These are phyloP conservation scores for Zygosaccharomyces pseudobailii DNA, from an alignment of 1,139 yeast genomes.

Conservation along the genomic window DNA sequence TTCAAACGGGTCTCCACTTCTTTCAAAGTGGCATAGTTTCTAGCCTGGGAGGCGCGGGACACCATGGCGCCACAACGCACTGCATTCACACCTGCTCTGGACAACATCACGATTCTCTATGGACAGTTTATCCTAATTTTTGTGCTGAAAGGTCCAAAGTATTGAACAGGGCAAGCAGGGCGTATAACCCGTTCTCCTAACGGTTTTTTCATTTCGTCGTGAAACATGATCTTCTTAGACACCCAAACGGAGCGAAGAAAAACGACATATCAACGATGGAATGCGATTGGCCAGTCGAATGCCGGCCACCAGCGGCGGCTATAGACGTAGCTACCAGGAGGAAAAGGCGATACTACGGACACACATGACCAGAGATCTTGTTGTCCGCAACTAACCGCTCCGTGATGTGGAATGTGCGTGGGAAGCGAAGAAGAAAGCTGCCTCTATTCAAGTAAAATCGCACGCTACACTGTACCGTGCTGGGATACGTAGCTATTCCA, in stretches of 20 bases:
- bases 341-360: too few species aligned
- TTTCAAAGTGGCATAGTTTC: constrained; percentile 97
- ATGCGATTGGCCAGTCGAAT: neutral
- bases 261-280: neutral
- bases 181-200: neutral
- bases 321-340: neutral
- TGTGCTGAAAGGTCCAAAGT: neutral
- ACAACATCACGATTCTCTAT: neutral
- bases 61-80: constrained; percentile 4
- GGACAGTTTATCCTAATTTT: neutral
- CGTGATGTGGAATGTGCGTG: too few species aligned
- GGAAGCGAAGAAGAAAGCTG: too few species aligned
- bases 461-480: too few species aligned
- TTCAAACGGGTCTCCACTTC: constrained; percentile 97
- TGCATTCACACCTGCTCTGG: constrained; percentile 4
- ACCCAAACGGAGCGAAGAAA: neutral
- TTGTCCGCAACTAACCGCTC: too few species aligned
- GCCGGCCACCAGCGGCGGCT: neutral
- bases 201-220: neutral
- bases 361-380: too few species aligned
- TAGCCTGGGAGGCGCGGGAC: constrained; percentile 25
- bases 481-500: too few species aligned
- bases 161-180: neutral
- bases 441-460: too few species aligned
- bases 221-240: neutral